Conservation (phyloP, 148 eudicot genomes). For the Rhododendron ferrugineum region DNA sequence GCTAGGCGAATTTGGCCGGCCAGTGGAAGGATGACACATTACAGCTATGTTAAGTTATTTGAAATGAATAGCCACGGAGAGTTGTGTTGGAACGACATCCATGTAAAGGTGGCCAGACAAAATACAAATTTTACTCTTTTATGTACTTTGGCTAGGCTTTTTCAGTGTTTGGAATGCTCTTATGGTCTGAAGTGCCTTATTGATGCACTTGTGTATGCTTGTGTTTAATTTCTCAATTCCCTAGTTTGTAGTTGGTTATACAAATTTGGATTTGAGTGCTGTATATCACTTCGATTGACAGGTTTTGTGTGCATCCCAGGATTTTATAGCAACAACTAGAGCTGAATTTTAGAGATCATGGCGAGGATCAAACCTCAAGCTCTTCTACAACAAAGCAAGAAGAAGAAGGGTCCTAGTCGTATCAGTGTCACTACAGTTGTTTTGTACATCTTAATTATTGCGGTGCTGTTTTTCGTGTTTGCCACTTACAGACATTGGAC, state of each 20-base stretch:
- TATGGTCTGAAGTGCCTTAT: not conserved
- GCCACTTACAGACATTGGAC: conserved; percentile 67
- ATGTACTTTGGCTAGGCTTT: not conserved
- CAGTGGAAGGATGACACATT: not conserved
- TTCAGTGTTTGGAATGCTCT: not conserved
- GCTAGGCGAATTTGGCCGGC: not conserved
- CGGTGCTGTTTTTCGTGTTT: conserved; percentile 56
- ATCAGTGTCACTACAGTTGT: conserved; percentile 49
- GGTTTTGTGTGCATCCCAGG: not conserved
- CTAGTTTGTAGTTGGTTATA: not conserved
- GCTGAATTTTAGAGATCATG: conserved; percentile 30
- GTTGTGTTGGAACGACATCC: not conserved
- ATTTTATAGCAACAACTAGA: not conserved
- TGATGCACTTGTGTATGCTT: not conserved
- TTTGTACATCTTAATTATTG: conserved; percentile 48
- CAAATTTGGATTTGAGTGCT: not conserved
- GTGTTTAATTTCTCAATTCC: not conserved
- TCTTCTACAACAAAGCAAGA: conserved; percentile 87
- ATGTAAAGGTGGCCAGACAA: not conserved
- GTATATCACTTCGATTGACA: not conserved
- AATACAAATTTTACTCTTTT: not conserved
- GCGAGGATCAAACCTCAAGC: conserved; percentile 93
- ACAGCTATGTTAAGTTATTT: not conserved
- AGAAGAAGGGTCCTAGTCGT: conserved; percentile 85
- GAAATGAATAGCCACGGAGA: not conserved